Base-by-base conservation (phyloP, 2,329 filamentous ascomycete species). In the Colletotrichum orchidophilum region DNA sequence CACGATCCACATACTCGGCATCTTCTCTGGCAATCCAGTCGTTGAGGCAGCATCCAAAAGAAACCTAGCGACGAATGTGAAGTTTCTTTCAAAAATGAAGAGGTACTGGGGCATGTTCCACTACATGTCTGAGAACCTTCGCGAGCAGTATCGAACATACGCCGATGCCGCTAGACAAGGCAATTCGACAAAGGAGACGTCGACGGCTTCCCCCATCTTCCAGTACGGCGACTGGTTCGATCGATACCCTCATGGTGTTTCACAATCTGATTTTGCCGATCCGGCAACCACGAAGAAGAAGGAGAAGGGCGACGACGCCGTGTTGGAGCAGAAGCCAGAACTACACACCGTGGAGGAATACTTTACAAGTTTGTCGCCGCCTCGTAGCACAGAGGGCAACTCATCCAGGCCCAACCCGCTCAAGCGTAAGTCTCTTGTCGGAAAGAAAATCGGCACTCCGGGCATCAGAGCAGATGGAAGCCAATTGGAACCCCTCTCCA, bases 141-240 rank as follows among this genome's bases (percentile, higher is more conserved):
- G 96, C 71, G 93, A 96, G 65, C 91, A 97, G 72, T 99, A 97
- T 79, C 90, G 93, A 62, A 90, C 91, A 58, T 96, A 95, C 75
- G 92, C 95, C 18, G 95, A 98, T 79, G 92, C 92, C n/a, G 90
- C 92, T 33, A 87, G 92, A 63, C 89, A 90, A 75, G 94, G 93
- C 11, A 86, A 86, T n/a, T 81, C 86, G 73, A 79, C 83, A 71
- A 80, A 80, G 67, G 83, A 87, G 64, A 83, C 83, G 53, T 83
- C 86, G 15, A 81, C 83, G 9, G 82, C 87, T 5, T 87, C 88
- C 6, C 87, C 88, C 9, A 93, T 98, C 76, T 95, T 97, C 80
- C 96, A 98, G 77, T 98, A 98, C 76, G 95, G 95, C 62, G 96
- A 98, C 81, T 98, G 96, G 96, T 98, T 98, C 77, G 93, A 96